Evolutionary conservation across 768 basidiomycete genomes (phyloP).

Genomic region (Leccinum ochraceum): DNA sequence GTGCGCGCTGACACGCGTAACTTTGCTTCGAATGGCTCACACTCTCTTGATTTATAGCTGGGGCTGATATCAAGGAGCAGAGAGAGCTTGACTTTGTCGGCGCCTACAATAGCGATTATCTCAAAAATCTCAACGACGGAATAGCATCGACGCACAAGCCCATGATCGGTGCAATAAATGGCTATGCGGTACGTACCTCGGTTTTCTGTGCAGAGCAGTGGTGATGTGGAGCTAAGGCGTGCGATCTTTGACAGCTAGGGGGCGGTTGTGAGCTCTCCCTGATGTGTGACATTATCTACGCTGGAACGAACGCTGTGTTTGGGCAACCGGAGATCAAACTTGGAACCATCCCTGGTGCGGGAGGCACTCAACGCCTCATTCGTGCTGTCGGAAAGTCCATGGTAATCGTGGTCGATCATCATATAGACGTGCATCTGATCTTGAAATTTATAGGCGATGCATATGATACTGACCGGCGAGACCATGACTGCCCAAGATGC

Average conservation of each 20-base stretch:
- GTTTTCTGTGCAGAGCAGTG: background rate
- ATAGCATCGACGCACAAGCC: constrained; percentile 71
- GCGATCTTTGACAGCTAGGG: constrained; percentile 63
- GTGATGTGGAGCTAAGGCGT: constrained; percentile 26
- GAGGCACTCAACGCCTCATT: constrained; percentile 92
- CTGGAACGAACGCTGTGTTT: constrained; percentile 84
- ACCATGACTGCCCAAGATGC: constrained; percentile 48
- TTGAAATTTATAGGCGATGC: constrained; percentile 44
- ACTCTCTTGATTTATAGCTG: constrained; percentile 44
- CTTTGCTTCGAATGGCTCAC: background rate
- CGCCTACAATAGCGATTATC: constrained; percentile 47
- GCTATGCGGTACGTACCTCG: constrained; percentile 67
- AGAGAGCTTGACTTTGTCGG: constrained; percentile 70
- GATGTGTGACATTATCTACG: constrained; percentile 94
- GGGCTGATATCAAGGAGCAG: constrained; percentile 99
- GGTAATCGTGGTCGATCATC: constrained; percentile 14
- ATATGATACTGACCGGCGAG: constrained; percentile 53
- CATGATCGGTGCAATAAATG: constrained; percentile 91
- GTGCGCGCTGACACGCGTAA: background rate
- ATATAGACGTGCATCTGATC: background rate
- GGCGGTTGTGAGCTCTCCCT: constrained; percentile 96
- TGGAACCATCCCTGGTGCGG: constrained; percentile 92
- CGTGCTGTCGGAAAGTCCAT: constrained; percentile 81
- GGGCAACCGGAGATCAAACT: constrained; percentile 96
- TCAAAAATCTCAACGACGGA: constrained; percentile 44